phyloP scores from a whole-genome alignment of 495 filamentous ascomycete species.

The Xylaria acuta region DNA sequence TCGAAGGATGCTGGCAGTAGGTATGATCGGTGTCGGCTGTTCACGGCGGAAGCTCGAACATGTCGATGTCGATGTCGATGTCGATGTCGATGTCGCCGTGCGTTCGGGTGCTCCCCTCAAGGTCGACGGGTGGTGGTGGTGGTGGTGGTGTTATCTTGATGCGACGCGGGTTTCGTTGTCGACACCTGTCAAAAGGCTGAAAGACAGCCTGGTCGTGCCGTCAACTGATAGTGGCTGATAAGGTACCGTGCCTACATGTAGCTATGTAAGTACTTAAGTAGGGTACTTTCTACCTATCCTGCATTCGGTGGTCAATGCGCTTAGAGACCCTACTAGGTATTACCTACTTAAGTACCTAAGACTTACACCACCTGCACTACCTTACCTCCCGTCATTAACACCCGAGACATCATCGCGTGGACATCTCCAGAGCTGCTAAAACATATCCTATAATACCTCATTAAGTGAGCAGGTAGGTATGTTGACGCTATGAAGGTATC shows the following conservation, averaged over 20 bases:
- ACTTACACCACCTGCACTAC: too few relatives aligned
- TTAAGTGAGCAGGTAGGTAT: not conserved
- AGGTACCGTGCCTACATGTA: too few relatives aligned
- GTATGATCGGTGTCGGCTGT: not conserved
- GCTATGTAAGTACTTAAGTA: too few relatives aligned
- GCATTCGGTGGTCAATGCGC: not conserved
- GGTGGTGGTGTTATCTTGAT: not conserved
- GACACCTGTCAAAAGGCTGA: constrained; percentile 11
- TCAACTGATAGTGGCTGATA: not conserved
- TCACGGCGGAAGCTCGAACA: constrained; percentile 20
- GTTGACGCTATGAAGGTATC: not conserved
- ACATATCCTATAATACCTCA: not conserved
- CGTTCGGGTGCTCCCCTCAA: not conserved
- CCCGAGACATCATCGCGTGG: too few relatives aligned
- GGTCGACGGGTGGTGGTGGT: not conserved
- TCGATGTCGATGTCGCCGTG: constrained; percentile 9
- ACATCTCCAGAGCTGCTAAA: too few relatives aligned
- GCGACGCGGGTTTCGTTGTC: not conserved
- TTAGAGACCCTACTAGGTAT: not conserved
- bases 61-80: constrained; percentile 20
- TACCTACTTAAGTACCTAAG: not conserved
- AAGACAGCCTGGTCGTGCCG: not conserved
- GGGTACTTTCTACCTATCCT: too few relatives aligned
- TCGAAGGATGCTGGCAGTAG: not conserved
- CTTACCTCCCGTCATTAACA: too few relatives aligned